Conservation (phyloP, 352 stramenopile species). For the Phytopythium kandeliae region DNA sequence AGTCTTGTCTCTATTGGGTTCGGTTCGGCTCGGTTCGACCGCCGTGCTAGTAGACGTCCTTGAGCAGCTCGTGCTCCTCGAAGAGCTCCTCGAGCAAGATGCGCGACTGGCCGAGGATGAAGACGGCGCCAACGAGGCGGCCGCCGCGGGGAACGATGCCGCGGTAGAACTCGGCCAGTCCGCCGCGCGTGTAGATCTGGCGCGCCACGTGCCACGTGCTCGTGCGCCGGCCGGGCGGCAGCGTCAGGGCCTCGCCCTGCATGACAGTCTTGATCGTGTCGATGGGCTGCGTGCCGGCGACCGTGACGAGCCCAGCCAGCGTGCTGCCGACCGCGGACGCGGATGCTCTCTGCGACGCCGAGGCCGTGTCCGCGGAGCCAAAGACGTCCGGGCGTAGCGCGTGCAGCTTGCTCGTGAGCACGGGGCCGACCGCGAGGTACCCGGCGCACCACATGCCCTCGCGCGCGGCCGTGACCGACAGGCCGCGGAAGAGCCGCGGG, state of each 20-base stretch:
- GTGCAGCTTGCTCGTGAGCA: conserved; percentile 67
- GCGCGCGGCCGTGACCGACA: conserved; percentile 54
- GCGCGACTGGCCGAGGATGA: conserved; percentile 74
- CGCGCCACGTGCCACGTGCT: conserved; percentile 35
- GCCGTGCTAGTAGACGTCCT: conserved; percentile 11
- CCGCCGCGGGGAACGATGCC: conserved; percentile 65
- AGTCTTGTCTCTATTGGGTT: background rate
- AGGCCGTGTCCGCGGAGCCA: conserved; percentile 36
- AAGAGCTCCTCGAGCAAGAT: conserved; percentile 68
- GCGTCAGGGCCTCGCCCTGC: conserved; percentile 63
- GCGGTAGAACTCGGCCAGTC: conserved; percentile 57
- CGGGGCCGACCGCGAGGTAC: conserved; percentile 70
- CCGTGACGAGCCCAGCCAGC: conserved; percentile 62
- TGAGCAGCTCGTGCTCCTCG: conserved; percentile 53
- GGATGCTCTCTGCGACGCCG: conserved; percentile 53
- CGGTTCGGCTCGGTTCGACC: too few relatives aligned
- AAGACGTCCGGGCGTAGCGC: conserved; percentile 42
- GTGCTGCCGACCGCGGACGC: conserved; percentile 65
- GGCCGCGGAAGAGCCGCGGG: conserved; percentile 46
- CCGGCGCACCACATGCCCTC: conserved; percentile 74
- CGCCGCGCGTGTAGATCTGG: conserved; percentile 45
- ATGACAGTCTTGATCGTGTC: conserved; percentile 86
- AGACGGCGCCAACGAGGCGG: conserved; percentile 78
- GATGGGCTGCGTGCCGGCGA: conserved; percentile 71
- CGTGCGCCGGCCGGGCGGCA: conserved; percentile 27